These are phyloP conservation scores for Cornus controversa DNA, from an alignment of 148 eudicot species.

Conservation along the genomic window DNA sequence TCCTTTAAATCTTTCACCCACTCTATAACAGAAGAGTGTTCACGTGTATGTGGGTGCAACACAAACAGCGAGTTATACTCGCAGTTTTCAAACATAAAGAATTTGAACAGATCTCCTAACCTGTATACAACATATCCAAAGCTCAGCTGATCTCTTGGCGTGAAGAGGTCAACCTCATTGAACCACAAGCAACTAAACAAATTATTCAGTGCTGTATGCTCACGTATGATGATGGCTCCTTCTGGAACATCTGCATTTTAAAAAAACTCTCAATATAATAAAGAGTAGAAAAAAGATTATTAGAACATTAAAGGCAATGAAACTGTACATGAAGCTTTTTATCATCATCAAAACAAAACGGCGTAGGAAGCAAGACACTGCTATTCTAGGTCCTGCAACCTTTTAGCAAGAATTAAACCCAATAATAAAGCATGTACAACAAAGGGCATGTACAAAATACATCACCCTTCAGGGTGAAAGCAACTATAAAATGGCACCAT, in stretches of 20 bases:
- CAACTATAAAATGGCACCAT: no score
- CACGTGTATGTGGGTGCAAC: slow-evolving; percentile 87
- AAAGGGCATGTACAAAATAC: no score
- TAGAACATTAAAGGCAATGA: no score
- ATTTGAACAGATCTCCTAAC: slow-evolving; percentile 58
- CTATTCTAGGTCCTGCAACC: background rate
- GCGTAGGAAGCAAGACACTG: no score
- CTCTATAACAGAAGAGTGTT: slow-evolving; percentile 90
- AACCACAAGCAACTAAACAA: slow-evolving; percentile 97
- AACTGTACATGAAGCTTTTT: no score
- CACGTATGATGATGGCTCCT: slow-evolving; percentile 89
- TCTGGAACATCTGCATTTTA: slow-evolving; percentile 89
- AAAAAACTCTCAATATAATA: background rate
- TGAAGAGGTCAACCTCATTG: slow-evolving; percentile 92
- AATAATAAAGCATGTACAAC: background rate
- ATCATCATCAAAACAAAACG: no score
- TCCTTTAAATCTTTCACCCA: slow-evolving; percentile 84
- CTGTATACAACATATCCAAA: slow-evolving; percentile 90
- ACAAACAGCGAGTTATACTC: slow-evolving; percentile 82
- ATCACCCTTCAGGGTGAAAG: no score
- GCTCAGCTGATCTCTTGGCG: slow-evolving; percentile 97
- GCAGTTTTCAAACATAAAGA: slow-evolving; percentile 91
- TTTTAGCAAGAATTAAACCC: no score
- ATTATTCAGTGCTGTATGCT: slow-evolving; percentile 81
- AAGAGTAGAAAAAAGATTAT: background rate